phyloP scores from a whole-genome alignment of 352 stramenopile genomes.

The Aphanomyces cochlioides region DNA sequence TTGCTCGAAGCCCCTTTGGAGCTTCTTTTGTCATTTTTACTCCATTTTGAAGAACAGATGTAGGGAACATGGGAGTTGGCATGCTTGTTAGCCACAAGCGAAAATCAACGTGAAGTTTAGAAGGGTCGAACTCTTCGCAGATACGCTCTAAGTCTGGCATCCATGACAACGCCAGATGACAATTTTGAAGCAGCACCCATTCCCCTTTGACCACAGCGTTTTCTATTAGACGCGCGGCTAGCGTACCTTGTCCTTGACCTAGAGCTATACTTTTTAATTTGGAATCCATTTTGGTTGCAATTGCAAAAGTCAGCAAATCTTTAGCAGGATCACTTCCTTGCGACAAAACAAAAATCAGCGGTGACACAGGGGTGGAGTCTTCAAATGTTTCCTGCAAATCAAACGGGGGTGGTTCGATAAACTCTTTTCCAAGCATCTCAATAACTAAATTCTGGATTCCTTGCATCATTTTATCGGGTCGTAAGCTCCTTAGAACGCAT shows the following conservation, averaged over 20 bases:
- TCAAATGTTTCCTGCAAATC: constrained; percentile 50
- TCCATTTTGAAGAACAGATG: constrained; percentile 91
- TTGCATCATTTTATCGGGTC: constrained; percentile 43
- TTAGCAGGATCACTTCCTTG: constrained; percentile 52
- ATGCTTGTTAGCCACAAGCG: constrained; percentile 72
- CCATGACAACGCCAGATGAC: constrained; percentile 57
- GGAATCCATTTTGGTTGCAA: constrained; percentile 35
- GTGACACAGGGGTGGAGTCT: constrained; percentile 42
- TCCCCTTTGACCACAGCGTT: constrained; percentile 42
- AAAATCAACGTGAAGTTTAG: constrained; percentile 67
- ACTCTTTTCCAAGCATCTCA: constrained; percentile 42
- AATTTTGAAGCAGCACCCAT: constrained; percentile 73
- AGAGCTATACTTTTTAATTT: constrained; percentile 43
- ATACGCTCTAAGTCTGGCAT: constrained; percentile 67
- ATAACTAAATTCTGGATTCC: constrained; percentile 50
- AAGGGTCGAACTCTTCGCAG: constrained; percentile 47
- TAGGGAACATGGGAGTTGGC: constrained; percentile 69
- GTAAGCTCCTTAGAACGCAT: constrained; percentile 40
- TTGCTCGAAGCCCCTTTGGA: constrained; percentile 90
- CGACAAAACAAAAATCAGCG: constrained; percentile 57
- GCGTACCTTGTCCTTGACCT: constrained; percentile 35
- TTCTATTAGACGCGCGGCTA: constrained; percentile 33
- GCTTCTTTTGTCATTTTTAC: constrained; percentile 98
- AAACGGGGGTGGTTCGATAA: constrained; percentile 56
- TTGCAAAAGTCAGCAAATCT: constrained; percentile 37